Base-by-base conservation (phyloP, 2,329 filamentous ascomycete genomes). In the Fusarium brachygibbosum region DNA sequence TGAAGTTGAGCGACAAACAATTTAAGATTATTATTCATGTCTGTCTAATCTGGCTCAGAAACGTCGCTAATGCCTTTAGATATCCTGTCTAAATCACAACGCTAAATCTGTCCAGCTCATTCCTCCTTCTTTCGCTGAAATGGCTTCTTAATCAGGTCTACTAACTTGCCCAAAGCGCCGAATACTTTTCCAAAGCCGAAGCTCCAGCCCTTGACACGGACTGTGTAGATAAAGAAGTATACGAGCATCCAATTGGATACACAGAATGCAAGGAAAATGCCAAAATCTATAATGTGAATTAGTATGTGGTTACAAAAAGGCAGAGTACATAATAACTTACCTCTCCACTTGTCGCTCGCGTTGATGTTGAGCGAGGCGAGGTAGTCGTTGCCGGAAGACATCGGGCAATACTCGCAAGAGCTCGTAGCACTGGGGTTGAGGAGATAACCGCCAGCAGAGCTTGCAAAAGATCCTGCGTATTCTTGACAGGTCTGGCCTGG, bases 151-250 rank as follows among this genome's bases (percentile, higher is more conserved):
- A 72, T 41, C 6, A 63, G 17, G n/a, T 37, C 59, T 2, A 70
- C 66, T 19, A 70, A 21, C 49, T 68, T 72, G 35, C 70, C 70
- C 52, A 72, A 31, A 9, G 32, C 37, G 10, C 69, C 58, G 56
- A 72, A 72, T 5, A 72, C 32, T 14, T 50, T 63, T 11, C 87
- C 87, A 60, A 93, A 83, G 0, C 91, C 91, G 77, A 93, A 93
- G 23, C 80, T 86, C 90, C 90, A 93, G 10, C 89, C 86, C 68
- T 85, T 85, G 56, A 93, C 87, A 19, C 91, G 84, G 9, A 93
- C 89, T 4, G 88, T 90, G 79, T 91, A 94, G 58, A 93, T 88
- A 75, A 94, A 93, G 79, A 93, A 92, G 76, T 92, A 92, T 1
- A 93, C 90, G 55, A 93, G 68, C 40, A 85, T 80, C 88, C 89